phyloP scores from a whole-genome alignment of 495 filamentous ascomycete genomes.

The Aspergillus biplanus region DNA sequence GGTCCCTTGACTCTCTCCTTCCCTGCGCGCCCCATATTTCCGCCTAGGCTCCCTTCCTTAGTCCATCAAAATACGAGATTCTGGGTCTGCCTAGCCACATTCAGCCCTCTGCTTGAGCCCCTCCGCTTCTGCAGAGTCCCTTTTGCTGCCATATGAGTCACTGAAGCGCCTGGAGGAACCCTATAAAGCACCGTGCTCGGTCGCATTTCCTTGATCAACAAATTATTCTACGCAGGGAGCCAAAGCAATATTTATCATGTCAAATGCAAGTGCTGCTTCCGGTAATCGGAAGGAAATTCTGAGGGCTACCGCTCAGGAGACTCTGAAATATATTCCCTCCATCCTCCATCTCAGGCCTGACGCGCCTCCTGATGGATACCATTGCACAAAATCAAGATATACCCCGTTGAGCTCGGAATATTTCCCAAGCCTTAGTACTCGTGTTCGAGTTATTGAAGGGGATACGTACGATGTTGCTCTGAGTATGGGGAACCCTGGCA shows the following conservation, averaged over 20 bases:
- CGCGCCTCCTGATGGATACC: conserved; percentile 28
- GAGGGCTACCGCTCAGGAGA: conserved; percentile 22
- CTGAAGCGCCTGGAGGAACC: neutral
- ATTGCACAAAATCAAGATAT: conserved; percentile 20
- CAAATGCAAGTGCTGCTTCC: neutral
- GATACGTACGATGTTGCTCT: conserved; percentile 58
- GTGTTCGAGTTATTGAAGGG: conserved; percentile 44
- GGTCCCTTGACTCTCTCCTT: no score
- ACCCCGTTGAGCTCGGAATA: conserved; percentile 21
- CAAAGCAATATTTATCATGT: no score
- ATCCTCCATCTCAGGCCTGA: conserved; percentile 32
- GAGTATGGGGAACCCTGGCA: conserved; percentile 30
- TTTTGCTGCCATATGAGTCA: neutral
- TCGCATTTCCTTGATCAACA: neutral
- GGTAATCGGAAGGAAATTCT: conserved; percentile 13
- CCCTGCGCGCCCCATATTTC: neutral
- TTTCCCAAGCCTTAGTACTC: conserved; percentile 31
- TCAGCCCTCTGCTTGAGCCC: neutral
- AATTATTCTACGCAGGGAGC: neutral
- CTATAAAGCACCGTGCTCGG: neutral
- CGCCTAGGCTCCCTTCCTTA: neutral
- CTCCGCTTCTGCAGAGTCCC: neutral
- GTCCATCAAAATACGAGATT: neutral
- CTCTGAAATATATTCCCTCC: conserved; percentile 16
- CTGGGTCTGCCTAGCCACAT: neutral